Conservation (phyloP, 495 filamentous ascomycete species). For the Penicillium cinerascens region DNA sequence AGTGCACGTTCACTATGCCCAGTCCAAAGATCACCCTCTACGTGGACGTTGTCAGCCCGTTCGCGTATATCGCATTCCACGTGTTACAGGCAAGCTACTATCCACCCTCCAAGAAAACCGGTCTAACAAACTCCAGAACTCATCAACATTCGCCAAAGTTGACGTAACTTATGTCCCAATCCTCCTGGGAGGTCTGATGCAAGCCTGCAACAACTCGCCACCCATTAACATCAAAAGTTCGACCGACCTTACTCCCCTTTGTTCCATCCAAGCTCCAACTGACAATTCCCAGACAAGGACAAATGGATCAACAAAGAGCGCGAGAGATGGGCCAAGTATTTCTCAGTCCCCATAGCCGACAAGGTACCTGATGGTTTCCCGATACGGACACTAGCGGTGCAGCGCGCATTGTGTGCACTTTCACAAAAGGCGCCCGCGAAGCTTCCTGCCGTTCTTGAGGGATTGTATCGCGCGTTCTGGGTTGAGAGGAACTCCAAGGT, state of each 20-base stretch:
- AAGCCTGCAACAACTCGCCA: slow-evolving; percentile 57
- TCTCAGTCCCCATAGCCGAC: slow-evolving; percentile 56
- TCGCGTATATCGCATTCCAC: slow-evolving; percentile 66
- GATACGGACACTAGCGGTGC: slow-evolving; percentile 48
- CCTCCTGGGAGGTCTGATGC: slow-evolving; percentile 67
- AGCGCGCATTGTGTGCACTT: slow-evolving; percentile 46
- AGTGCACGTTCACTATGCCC: slow-evolving; percentile 31
- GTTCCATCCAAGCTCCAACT: neutral
- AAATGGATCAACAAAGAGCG: slow-evolving; percentile 60
- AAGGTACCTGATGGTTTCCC: slow-evolving; percentile 57
- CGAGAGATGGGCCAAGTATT: slow-evolving; percentile 55
- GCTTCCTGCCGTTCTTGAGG: slow-evolving; percentile 43
- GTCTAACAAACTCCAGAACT: slow-evolving; percentile 44
- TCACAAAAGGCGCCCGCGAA: slow-evolving; percentile 36
- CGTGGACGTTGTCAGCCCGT: slow-evolving; percentile 67
- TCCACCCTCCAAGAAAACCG: neutral
- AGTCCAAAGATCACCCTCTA: slow-evolving; percentile 62
- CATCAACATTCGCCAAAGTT: slow-evolving; percentile 55
- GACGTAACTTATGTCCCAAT: slow-evolving; percentile 64
- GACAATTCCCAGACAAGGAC: slow-evolving; percentile 56
- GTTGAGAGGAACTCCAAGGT: slow-evolving; percentile 46
- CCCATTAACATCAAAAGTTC: slow-evolving; percentile 68
- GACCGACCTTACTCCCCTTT: slow-evolving; percentile 1
- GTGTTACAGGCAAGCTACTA: slow-evolving; percentile 49
- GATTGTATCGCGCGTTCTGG: slow-evolving; percentile 59